These are phyloP conservation scores for Theileria parva DNA, from an alignment of 169 alveolate species.

Conservation along the genomic window DNA sequence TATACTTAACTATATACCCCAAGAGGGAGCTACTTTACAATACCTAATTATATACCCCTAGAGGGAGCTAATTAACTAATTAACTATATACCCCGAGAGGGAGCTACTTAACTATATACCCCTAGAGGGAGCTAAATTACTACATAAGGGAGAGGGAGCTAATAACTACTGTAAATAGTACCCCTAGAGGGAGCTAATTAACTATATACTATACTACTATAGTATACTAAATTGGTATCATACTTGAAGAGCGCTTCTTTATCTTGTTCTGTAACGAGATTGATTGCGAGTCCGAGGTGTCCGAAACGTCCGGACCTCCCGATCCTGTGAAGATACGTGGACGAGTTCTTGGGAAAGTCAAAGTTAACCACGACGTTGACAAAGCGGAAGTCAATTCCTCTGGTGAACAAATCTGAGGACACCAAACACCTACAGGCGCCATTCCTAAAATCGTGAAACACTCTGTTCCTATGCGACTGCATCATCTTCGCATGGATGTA, in stretches of 20 bases:
- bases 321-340: slow-evolving; percentile 94
- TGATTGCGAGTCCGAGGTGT: slow-evolving; percentile 96
- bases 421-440: slow-evolving; percentile 95
- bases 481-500: slow-evolving; percentile 98
- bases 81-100: too few relatives aligned
- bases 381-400: slow-evolving; percentile 98
- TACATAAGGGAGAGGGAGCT: neutral
- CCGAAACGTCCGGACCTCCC: slow-evolving; percentile 99
- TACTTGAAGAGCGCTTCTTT: slow-evolving; percentile 77
- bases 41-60: too few relatives aligned
- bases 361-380: slow-evolving; percentile 99
- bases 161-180: neutral
- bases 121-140: slow-evolving; percentile 7
- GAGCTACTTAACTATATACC: too few relatives aligned
- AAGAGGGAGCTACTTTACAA: too few relatives aligned
- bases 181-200: too few relatives aligned
- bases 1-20: too few relatives aligned
- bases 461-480: slow-evolving; percentile 94
- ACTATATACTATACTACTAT: too few relatives aligned
- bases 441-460: slow-evolving; percentile 96
- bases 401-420: slow-evolving; percentile 95
- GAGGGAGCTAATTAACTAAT: too few relatives aligned
- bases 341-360: slow-evolving; percentile 96
- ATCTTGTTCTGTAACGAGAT: slow-evolving; percentile 93
- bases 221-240: slow-evolving; percentile 68